Base-by-base conservation (phyloP, 202 grass and related monocot genomes). In the Zizania palustris region DNA sequence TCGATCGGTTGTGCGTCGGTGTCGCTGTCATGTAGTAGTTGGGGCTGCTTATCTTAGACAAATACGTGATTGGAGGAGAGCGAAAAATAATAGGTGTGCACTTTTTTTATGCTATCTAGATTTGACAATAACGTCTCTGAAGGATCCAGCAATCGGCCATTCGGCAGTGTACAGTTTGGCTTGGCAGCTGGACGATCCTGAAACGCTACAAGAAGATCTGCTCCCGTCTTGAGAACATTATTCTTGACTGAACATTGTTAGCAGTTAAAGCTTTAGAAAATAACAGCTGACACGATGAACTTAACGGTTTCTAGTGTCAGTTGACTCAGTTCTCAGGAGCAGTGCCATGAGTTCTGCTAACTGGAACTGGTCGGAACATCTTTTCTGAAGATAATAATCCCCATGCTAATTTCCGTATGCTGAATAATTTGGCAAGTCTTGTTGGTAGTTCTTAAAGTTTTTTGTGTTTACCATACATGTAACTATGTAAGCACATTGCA, bases 11-110 rank as follows among this genome's bases (percentile, higher is more conserved):
- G 40, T 35, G 65, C 55, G 60, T 45, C 51, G 4, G 12, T 36
- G 11, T 86, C 65, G 6, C 65, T 46, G 0, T 58, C 59, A 71
- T 9, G 41, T 9, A 28, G 42, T 73, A 37, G 73, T 60, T 72
- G 65, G 35, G 45, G 37, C 37, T 63, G 39, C 55, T 75, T 71
- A 64, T 75, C 71, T 12, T 20, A 1, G 45, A 45, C 12, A n/a
- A 74, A 18, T 41, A 14, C 7, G 33, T 20, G 16, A 69, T 50
- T 50, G 11, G 44, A 45, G 28, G 28, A 28, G 16, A 69, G 67
- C 51, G 3, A 7, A 14, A 42, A 36, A 38, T 56, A 80, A 36
- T 67, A 60, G 33, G 0, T 35, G 7, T 39, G 16, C 22, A 39
- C 50, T 11, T 16, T 39, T 48, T 38, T 48, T 15, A 37, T 36